Base-by-base conservation (phyloP, 805 yeast genomes). In the Metschnikowia proteae region DNA sequence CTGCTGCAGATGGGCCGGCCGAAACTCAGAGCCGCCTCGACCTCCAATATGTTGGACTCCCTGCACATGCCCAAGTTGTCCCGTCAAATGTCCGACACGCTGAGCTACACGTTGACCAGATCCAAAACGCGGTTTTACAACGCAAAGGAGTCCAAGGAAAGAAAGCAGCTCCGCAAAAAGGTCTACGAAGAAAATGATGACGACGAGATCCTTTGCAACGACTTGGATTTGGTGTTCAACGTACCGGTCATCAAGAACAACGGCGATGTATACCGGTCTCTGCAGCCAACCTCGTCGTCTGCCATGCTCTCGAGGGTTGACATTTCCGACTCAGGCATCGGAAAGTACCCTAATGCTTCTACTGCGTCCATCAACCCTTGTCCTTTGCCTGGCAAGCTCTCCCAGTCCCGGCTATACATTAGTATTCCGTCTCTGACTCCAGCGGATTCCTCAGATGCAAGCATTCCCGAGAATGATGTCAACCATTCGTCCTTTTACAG, bases 231-330 rank as follows among this genome's bases (percentile, higher is more conserved):
- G 42, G 72, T 71, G 9, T 73, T 73, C 54, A 73, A 73, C 51
- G 77, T 73, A 17, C 78, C 78, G 1, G 66, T 73, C 8, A 66
- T 73, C 23, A 63, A 63, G 45, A 67, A 64, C 49, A 67, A 66
- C 49, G 64, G 65, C 35, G 71, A 68, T 37, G 49, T 71, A 29
- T 70, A 64, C 49, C 43, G 53, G 31, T 51, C 60, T 43, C 52
- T 51, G 10, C 52, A 53, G 11, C 50, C 53, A 8, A 38, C 48
- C 32, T 51, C 56, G 10, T 38, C 52, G 2, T 52, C 63, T 3
- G 46, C 51, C 26, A 42, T 54, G 40, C 52, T 62, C 29, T 61
- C 67, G 8, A 63, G 65, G 28, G 57, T 55, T 27, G 70, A 67
- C 46, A 51, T 67, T 27, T 53, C 54, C 38, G 62, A 59, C 5